Conservation (phyloP, 306 rosid species). For the Trifolium dubium region DNA sequence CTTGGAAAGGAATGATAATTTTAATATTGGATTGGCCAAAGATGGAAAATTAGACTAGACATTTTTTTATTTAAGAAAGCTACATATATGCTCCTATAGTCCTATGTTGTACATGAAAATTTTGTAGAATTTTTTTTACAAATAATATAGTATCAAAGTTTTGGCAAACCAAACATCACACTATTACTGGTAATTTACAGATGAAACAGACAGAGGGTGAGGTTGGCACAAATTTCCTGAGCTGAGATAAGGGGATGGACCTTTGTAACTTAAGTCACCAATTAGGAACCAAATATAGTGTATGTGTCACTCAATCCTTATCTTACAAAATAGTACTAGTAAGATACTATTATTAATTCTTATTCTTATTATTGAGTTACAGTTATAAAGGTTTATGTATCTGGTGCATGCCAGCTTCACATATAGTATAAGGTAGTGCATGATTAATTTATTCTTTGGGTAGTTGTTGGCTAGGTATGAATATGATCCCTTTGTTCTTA, state of each 20-base stretch:
- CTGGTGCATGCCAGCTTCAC: conserved; percentile 49
- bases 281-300: background rate
- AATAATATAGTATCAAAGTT: background rate
- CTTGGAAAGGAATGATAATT: background rate
- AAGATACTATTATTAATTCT: background rate
- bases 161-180: conserved; percentile 12
- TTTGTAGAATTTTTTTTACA: background rate
- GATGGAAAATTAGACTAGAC: background rate
- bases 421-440: conserved; percentile 2
- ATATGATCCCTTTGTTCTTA: background rate
- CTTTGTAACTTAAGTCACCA: conserved; percentile 2
- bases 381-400: conserved; percentile 27
- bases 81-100: background rate
- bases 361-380: conserved; percentile 33
- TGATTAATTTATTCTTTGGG: conserved; percentile 2
- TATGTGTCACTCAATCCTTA: conserved; percentile 29
- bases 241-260: background rate
- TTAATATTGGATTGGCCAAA: background rate
- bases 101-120: background rate
- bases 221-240: conserved; percentile 1
- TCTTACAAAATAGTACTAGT: conserved; percentile 1
- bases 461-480: background rate
- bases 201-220: background rate
- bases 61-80: background rate
- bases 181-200: background rate